Evolutionary conservation across 1,284 basidiomycete genomes (phyloP).

Genomic region (Malassezia obtusa): DNA sequence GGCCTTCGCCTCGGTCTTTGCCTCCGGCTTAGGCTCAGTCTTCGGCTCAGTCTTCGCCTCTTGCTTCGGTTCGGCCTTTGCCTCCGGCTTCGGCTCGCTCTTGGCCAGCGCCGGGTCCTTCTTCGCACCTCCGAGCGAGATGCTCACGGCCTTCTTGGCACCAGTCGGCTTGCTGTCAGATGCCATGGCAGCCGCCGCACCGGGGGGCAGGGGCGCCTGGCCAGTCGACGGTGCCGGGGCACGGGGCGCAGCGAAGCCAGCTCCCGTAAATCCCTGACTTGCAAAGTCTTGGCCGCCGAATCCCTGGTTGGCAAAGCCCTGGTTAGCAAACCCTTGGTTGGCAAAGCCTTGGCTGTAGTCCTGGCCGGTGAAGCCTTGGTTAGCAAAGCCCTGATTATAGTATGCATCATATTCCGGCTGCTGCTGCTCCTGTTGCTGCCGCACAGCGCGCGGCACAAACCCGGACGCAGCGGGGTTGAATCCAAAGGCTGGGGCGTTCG

Average conservation of each 20-base stretch:
- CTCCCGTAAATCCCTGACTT: background rate
- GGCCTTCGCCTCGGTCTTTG: background rate
- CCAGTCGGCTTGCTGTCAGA: slow-evolving; percentile 23
- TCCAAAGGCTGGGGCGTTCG: slow-evolving; percentile 44
- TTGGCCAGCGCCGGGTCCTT: slow-evolving; percentile 12
- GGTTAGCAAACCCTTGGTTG: slow-evolving; percentile 16
- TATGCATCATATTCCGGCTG: slow-evolving; percentile 17
- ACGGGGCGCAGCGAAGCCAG: slow-evolving; percentile 7
- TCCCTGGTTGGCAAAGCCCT: slow-evolving; percentile 16
- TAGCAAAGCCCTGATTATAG: slow-evolving; percentile 17
- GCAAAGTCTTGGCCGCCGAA: background rate
- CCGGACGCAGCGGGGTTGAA: slow-evolving; percentile 45
- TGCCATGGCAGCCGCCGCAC: slow-evolving; percentile 22
- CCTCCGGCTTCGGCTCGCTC: slow-evolving; percentile 19
- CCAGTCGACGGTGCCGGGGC: background rate
- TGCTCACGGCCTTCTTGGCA: slow-evolving; percentile 38
- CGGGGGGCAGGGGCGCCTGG: slow-evolving; percentile 7
- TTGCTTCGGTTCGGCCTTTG: background rate
- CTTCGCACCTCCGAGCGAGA: slow-evolving; percentile 36
- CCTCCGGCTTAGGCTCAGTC: slow-evolving; percentile 1
- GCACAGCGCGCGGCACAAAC: slow-evolving; percentile 34
- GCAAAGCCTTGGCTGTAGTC: slow-evolving; percentile 7
- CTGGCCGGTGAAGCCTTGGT: slow-evolving; percentile 1
- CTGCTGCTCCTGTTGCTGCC: slow-evolving; percentile 14
- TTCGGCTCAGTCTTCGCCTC: background rate